Evolutionary conservation across 2,329 filamentous ascomycete species (phyloP), one percentile per base, ranked within the genome.

Genomic region (Aspergillus sp.): DNA sequence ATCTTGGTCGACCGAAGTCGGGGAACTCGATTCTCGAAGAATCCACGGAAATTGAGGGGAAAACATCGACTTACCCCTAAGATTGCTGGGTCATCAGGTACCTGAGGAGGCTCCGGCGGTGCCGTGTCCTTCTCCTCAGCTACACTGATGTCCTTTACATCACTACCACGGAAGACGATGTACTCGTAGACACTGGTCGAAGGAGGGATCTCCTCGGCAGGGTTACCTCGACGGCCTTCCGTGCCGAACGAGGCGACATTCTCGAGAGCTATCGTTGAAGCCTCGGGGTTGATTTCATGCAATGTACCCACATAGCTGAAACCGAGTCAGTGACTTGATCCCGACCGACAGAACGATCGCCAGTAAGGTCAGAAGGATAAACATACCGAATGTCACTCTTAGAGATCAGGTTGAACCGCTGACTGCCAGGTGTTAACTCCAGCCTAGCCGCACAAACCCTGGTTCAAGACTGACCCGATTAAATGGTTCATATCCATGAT

Each of bases 211-310:
- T 96, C 92, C 59, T 95, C 89, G 16, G 87, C 83, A 16, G 87
- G 86, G 62, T 87, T 85, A 61, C 81, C 84, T 68, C 87, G 87
- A 60, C 94, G 89, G 51, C 91, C 92, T 77, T 99, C 94, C 26
- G 94, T 96, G 63, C 94, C 94, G 69, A 87, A 95, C 3, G 93
- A 97, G 58, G 86, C 84, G 71, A 99, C 94, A 82, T 96, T 93
- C 72, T 99, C 92, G 60, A 99, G 85, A 40, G 94, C 95, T 67
- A 99, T 95, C 60, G 94, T 97, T 44, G 93, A 95, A 64, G 90
- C 89, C 73, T 96, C 92, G 57, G 93, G 95, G 75, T 96, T 96
- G 82, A 99, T 99, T 73, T 96, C 90, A 77, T 96, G 91, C 48
- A 99, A 85, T 50, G 89, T 93, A 62, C 94, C 94, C 68, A 95